Conservation (phyloP, 495 filamentous ascomycete species). For the Tuber umbilicatum region DNA sequence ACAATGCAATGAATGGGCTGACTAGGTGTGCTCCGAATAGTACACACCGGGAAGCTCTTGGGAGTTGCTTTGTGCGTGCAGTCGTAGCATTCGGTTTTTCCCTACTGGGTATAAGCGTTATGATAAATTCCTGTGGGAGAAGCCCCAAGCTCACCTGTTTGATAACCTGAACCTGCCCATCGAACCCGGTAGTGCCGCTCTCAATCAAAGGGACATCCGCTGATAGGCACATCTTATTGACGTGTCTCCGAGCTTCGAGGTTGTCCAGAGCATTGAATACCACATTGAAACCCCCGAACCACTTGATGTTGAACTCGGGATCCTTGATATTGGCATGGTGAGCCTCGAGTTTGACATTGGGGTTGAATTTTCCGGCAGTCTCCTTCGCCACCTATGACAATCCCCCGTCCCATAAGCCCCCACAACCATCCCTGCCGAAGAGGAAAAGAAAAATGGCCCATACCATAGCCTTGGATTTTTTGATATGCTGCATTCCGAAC, state of each 20-base stretch:
- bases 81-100: conserved; percentile 93
- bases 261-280: conserved; percentile 99
- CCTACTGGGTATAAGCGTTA: conserved; percentile 46
- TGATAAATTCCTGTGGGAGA: not conserved
- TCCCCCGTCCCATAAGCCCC: conserved; percentile 33
- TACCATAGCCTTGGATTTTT: conserved; percentile 92
- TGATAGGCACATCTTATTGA: conserved; percentile 94
- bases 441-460: conserved; percentile 32
- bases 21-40: conserved; percentile 86
- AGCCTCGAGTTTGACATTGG: conserved; percentile 77
- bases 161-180: conserved; percentile 95
- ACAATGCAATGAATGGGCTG: conserved; percentile 98
- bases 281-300: conserved; percentile 74
- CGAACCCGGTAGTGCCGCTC: conserved; percentile 96
- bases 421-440: not conserved
- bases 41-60: conserved; percentile 90
- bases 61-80: conserved; percentile 82
- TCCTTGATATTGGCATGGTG: conserved; percentile 97
- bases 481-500: conserved; percentile 95
- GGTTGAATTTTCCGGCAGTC: conserved; percentile 83
- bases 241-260: conserved; percentile 84
- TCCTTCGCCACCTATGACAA: conserved; percentile 80
- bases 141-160: conserved; percentile 55
- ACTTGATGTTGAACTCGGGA: conserved; percentile 76
- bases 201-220: conserved; percentile 88